phyloP scores from a whole-genome alignment of 139 green algal genomes.

The Auxenochlorella protothecoides region DNA sequence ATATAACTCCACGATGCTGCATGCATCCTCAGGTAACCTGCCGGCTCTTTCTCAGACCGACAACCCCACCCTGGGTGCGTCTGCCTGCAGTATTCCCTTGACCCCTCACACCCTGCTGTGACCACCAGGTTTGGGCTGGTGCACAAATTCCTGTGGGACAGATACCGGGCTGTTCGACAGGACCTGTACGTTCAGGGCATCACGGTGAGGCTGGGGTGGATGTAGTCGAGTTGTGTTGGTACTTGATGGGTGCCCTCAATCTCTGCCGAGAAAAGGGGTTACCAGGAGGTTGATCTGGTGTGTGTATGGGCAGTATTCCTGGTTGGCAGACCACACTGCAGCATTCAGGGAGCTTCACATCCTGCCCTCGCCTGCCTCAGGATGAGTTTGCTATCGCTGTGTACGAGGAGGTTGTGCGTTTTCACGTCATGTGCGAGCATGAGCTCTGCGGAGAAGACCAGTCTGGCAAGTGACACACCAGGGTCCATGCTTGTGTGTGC shows the following conservation, averaged over 20 bases:
- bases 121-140: conserved; percentile 25
- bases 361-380: background rate
- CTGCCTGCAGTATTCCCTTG: too few species aligned
- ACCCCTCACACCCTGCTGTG: too few species aligned
- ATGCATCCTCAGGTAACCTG: too few species aligned
- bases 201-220: conserved; percentile 2
- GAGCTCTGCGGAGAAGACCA: conserved; percentile 46
- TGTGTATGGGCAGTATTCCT: background rate
- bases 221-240: background rate
- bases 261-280: too few species aligned
- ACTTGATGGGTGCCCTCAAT: background rate
- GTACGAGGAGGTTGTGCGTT: conserved; percentile 59
- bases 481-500: background rate
- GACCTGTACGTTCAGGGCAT: conserved; percentile 67
- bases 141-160: conserved; percentile 83
- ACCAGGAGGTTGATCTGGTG: too few species aligned
- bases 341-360: too few species aligned
- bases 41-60: too few species aligned
- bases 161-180: conserved; percentile 63
- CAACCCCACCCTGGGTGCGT: too few species aligned
- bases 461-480: background rate
- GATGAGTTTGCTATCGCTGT: conserved; percentile 35
- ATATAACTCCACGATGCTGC: too few species aligned
- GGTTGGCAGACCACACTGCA: too few species aligned
- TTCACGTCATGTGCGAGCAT: conserved; percentile 66